These are phyloP conservation scores for Geranium brycei DNA, from an alignment of 345 rosid genomes.

Conservation along the genomic window DNA sequence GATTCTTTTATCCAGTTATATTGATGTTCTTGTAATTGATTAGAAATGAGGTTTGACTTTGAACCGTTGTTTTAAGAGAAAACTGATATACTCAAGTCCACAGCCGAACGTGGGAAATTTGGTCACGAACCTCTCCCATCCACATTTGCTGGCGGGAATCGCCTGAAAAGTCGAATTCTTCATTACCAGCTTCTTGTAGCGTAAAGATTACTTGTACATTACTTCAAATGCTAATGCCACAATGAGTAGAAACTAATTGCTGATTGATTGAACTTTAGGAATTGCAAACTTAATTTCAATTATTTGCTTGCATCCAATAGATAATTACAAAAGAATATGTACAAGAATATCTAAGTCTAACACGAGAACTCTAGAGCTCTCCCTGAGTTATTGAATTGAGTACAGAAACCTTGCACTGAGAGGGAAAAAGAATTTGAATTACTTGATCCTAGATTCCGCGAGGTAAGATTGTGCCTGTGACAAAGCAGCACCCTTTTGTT, in stretches of 20 bases:
- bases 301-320: slow-evolving; percentile 2
- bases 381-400: neutral
- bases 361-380: neutral
- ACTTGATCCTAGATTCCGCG: slow-evolving; percentile 15
- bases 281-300: neutral
- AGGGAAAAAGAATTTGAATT: neutral
- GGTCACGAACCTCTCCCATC: too few relatives aligned
- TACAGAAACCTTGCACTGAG: neutral
- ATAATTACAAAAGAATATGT: slow-evolving; percentile 9
- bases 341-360: slow-evolving; percentile 6
- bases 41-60: too few relatives aligned
- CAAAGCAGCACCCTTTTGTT: slow-evolving; percentile 43
- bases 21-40: too few relatives aligned
- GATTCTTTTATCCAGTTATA: too few relatives aligned
- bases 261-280: too few relatives aligned
- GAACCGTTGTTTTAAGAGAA: too few relatives aligned
- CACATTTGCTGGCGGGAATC: too few relatives aligned
- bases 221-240: neutral
- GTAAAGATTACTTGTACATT: too few relatives aligned
- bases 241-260: neutral
- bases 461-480: slow-evolving; percentile 47
- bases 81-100: too few relatives aligned
- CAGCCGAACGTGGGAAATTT: too few relatives aligned
- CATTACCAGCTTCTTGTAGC: too few relatives aligned
- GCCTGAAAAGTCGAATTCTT: too few relatives aligned